Conservation (phyloP, 495 filamentous ascomycete genomes). For the Penicillium crystallinum region DNA sequence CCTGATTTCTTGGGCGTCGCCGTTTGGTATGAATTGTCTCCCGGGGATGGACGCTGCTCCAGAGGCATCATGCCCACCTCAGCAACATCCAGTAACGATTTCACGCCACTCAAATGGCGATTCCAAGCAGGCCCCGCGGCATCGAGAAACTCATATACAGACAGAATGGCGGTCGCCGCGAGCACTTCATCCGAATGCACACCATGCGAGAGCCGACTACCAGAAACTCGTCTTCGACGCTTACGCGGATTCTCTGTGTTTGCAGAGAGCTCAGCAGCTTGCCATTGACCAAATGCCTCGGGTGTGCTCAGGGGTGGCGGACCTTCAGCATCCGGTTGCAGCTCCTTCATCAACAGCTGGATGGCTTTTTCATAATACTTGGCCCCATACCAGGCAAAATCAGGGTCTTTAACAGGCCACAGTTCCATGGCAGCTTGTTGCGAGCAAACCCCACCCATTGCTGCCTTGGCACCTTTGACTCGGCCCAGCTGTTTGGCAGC, state of each 20-base stretch:
- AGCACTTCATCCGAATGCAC: constrained; percentile 55
- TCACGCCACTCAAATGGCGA: constrained; percentile 60
- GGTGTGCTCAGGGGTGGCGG: constrained; percentile 34
- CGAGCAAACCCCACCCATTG: constrained; percentile 44
- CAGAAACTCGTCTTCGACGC: constrained; percentile 36
- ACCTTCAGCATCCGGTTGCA: constrained; percentile 42
- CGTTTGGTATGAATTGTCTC: constrained; percentile 23
- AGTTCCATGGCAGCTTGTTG: constrained; percentile 49
- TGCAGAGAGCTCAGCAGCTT: constrained; percentile 30
- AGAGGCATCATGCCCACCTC: constrained; percentile 61
- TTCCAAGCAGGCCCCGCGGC: constrained; percentile 56
- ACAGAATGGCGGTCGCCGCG: constrained; percentile 58
- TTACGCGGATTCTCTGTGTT: constrained; percentile 34
- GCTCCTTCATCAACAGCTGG: constrained; percentile 54
- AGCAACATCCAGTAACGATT: constrained; percentile 56
- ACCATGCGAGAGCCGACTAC: constrained; percentile 36
- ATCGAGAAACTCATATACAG: constrained; percentile 60
- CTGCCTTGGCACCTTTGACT: constrained; percentile 46
- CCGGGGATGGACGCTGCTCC: constrained; percentile 39
- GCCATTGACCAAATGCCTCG: constrained; percentile 35
- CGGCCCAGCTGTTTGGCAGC: constrained; percentile 58
- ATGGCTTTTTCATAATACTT: constrained; percentile 62
- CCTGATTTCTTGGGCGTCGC: constrained; percentile 26
- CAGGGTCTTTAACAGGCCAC: constrained; percentile 44
- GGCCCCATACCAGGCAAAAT: constrained; percentile 53